Evolutionary conservation across 2,329 filamentous ascomycete species (phyloP).

Genomic region (Diaporthe citrichinensis): DNA sequence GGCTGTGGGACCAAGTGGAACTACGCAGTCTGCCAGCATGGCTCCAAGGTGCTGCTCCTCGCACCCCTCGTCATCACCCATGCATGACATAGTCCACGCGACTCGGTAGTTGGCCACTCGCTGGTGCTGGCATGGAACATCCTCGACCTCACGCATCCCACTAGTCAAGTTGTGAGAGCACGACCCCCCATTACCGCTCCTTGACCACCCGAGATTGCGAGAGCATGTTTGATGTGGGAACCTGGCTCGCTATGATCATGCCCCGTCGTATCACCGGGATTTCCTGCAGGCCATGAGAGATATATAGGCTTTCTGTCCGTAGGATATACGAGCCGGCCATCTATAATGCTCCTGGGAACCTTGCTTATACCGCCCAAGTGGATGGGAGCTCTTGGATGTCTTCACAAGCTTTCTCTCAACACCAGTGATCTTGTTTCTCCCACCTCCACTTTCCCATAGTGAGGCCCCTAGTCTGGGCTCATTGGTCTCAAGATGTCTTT

Average conservation of each 20-base stretch:
- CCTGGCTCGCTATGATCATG: constrained; percentile 35
- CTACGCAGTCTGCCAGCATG: not conserved
- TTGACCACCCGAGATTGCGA: constrained; percentile 37
- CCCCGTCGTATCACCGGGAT: constrained; percentile 8
- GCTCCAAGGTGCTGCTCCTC: not conserved
- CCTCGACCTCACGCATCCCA: constrained; percentile 21
- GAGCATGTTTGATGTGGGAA: not conserved
- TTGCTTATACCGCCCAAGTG: not conserved
- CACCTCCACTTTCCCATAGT: not conserved
- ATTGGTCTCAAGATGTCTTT: constrained; percentile 12
- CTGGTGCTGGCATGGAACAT: constrained; percentile 34
- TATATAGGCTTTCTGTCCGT: constrained; percentile 14
- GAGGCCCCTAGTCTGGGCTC: not conserved
- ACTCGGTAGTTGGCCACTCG: constrained; percentile 36
- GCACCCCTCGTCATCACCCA: not conserved
- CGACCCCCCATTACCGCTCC: constrained; percentile 33
- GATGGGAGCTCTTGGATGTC: constrained; percentile 1
- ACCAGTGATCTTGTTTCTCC: not conserved
- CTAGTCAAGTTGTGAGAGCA: constrained; percentile 23
- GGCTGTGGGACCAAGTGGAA: constrained; percentile 11
- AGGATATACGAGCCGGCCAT: not conserved
- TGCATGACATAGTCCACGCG: constrained; percentile 27
- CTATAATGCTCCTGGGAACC: not conserved
- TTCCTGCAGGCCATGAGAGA: not conserved
- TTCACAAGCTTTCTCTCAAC: not conserved